Base-by-base conservation (phyloP, 345 rosid species). In the Aegle marmelos region DNA sequence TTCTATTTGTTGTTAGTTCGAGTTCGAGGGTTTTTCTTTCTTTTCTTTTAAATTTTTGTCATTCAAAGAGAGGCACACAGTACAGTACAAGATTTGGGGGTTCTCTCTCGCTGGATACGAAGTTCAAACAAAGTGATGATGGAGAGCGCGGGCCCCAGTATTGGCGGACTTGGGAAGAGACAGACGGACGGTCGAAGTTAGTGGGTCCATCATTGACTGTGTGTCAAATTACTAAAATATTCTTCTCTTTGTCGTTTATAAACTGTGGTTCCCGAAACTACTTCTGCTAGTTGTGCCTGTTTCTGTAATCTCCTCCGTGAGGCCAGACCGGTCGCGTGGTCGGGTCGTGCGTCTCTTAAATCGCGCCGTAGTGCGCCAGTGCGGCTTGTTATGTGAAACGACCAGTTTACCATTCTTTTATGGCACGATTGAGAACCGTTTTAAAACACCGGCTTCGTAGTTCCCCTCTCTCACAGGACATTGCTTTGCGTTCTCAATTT, bases 101-200 rank as follows among this genome's bases (percentile, higher is more conserved):
- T 2, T 62, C 10, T 24, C 78, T 62, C 21, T 34, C 78, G 79
- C 53, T 78, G 77, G 68, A 78, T 76, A 83, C 79, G 17, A 79
- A 83, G 78, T 81, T 85, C 78, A 82, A 82, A 70, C 78, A 74
- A 82, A 76, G 79, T 24, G 72, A 71, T 60, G 67, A 78, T 70
- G 78, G 7, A 56, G 48, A 50, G 16, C 2, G 73, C 74, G 84
- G 19, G 82, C 85, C 84, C 41, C 76, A 2, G 50, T 63, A 50
- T 39, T 27, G 76, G 63, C 48, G 57, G 41, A n/a, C 56, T 77
- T 50, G 78, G 67, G 36, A 73, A 72, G 68, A 81, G 83, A 82
- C 82, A 77, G 79, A 75, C 75, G 73, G 75, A 57, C 62, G 76
- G 82, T 81, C 89, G 45, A 69, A 57, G 17, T 22, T 48, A 2